Base-by-base conservation (phyloP, 345 rosid genomes). In the Leavenworthia alabamica region DNA sequence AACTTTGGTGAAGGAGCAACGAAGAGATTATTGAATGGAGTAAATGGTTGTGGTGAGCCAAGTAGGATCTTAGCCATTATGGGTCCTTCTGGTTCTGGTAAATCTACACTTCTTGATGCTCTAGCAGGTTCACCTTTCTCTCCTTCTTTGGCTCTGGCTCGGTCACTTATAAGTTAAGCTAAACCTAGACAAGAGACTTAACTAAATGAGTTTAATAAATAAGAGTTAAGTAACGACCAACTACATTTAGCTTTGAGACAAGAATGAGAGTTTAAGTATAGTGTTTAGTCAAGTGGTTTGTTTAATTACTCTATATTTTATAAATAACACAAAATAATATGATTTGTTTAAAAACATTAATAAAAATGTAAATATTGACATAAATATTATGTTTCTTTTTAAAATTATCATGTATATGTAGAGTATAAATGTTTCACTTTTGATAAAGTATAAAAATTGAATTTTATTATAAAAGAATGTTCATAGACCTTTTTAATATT, bases 11-110 rank as follows among this genome's bases (percentile, higher is more conserved):
- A 75, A 19, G 80, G 77, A 31, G 85, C 82, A 0, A 79, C 90
- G 0, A 82, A 73, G 69, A 80, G 91, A 68, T 49, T 91, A 75
- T 77, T 91, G 19, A 83, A 74, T 40, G 88, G 86, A 47, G 81
- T 91, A 1, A 77, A 60, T 13, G 98, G 98, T 17, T 81, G 27
- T 75, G 95, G 94, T 64, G 81, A 80, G 51, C 95, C 92, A 14
- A 84, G 82, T 3, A 62, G 89, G 76, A 81, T 91, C 77, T 62
- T 81, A 83, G 98, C 98, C 8, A 70, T 91, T 37, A 91, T 88
- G 96, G 97, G 97, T 68, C 96, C 96, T 22, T 90, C 97, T 22
- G 97, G 97, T 2, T 85, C 91, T 24, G 96, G 98, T 23, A 88
- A 91, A 76, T 88, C 96, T 27, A 86, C 96, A 5, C 80, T 91